Percentiles rank a stretch among this genome's conserved stretches.
Conservation (phyloP, 495 filamentous ascomycete species). For the Penicillium argentinense region DNA sequence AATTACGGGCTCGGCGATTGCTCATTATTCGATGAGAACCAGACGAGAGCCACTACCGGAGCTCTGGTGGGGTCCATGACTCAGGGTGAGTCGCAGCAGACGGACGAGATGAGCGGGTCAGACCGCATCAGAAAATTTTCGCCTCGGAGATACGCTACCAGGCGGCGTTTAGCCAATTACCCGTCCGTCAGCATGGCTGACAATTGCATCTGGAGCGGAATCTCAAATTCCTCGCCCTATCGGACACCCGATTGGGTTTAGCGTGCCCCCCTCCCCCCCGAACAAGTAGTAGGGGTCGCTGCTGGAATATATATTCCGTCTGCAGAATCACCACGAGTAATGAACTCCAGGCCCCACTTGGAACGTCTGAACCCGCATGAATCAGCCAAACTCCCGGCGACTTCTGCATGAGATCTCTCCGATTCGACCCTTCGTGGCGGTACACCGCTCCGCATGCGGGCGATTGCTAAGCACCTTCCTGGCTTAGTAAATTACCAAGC, state of each 20-base stretch:
- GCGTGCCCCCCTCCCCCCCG: background rate
- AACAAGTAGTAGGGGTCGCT: too few species aligned
- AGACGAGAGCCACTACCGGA: background rate
- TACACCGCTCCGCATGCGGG: background rate
- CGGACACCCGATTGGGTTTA: background rate
- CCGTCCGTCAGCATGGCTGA: conserved; percentile 5
- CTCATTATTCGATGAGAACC: background rate
- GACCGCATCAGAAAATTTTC: conserved; percentile 13
- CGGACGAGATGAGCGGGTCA: conserved; percentile 1
- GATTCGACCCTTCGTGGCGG: background rate
- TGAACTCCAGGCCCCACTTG: background rate
- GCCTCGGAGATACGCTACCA: conserved; percentile 12
- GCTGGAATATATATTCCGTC: conserved; percentile 15
- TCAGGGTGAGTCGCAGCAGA: conserved; percentile 12
- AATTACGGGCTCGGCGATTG: background rate
- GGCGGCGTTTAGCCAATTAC: conserved; percentile 16
- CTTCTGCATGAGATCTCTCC: conserved; percentile 3
- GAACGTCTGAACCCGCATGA: background rate
- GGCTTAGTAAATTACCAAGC: too few species aligned
- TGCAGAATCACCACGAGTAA: background rate
- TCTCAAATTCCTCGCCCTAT: conserved; percentile 23
- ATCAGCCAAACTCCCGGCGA: conserved; percentile 1
- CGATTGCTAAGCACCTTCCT: background rate
- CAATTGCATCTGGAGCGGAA: conserved; percentile 5
- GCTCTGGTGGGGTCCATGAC: conserved; percentile 14